Evolutionary conservation across 148 eudicot genomes (phyloP).

Genomic region (Chenopodium suecicum): DNA sequence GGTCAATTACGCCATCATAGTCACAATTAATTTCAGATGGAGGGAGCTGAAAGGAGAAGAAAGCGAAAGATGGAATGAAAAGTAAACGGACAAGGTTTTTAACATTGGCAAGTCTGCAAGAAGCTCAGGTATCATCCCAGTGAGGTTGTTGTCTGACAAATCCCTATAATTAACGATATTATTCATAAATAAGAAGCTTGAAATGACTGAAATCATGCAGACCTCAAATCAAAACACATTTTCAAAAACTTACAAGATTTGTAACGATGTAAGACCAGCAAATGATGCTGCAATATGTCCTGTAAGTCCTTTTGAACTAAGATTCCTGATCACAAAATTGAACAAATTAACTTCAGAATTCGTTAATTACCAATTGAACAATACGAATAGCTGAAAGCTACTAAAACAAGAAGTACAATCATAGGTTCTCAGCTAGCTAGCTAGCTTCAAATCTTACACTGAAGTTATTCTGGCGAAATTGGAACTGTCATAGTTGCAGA

Average conservation of each 20-base stretch:
- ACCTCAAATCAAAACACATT: background rate
- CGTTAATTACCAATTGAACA: background rate
- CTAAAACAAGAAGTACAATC: too few relatives aligned
- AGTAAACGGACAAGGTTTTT: conserved; percentile 27
- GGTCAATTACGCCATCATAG: too few relatives aligned
- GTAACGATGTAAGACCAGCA: conserved; percentile 34
- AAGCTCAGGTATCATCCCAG: conserved; percentile 41
- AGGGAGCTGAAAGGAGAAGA: background rate
- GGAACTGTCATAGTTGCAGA: conserved; percentile 28
- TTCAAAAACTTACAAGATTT: conserved; percentile 28
- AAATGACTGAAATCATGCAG: background rate
- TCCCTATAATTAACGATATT: conserved; percentile 28
- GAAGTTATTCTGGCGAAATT: conserved; percentile 23
- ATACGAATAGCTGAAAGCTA: background rate
- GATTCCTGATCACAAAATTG: conserved; percentile 32
- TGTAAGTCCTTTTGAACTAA: conserved; percentile 40
- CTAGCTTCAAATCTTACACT: conserved; percentile 20
- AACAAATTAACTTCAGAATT: background rate
- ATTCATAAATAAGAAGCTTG: background rate
- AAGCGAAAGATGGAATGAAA: background rate
- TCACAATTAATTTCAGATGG: too few relatives aligned
- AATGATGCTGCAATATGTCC: conserved; percentile 33
- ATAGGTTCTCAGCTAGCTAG: background rate
- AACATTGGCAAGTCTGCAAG: conserved; percentile 28
- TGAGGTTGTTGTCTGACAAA: conserved; percentile 44